Evolutionary conservation across 2,329 filamentous ascomycete genomes (phyloP), one percentile per base, ranked within the genome.

Genomic region (Onygenales sp.): DNA sequence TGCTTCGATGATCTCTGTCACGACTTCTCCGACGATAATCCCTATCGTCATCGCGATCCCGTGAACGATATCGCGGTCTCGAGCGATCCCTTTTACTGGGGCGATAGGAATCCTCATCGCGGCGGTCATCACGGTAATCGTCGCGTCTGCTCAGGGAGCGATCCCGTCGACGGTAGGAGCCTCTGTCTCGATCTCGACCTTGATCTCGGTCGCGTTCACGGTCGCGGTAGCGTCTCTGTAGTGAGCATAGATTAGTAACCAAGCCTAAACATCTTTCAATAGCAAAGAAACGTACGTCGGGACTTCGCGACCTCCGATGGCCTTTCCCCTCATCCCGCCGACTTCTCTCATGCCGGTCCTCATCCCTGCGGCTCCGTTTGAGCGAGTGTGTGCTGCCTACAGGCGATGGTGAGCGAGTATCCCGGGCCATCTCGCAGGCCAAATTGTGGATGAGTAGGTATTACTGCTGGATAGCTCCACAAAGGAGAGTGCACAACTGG

Each of bases 331-430:
- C 76, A 64, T 79, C 77, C 60, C 75, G 72, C 43, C 76, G 70
- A 61, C 71, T 75, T 64, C 73, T 72, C 50, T 79, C 77, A 63
- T 74, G 69, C 58, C 77, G 73, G 63, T 76, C 71, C 67, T 79
- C 73, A 61, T 77, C 78, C 70, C 77, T 75, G 64, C 76, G 74
- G 63, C 63, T 72, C 57, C 83, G 81, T 75, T 82, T 86, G 75
- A 83, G 84, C 67, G 84, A 82, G 72, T 81, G 79, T 69, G 87
- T 84, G 79, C 86, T 89, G 83, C 86, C 87, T 90, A 85, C 84
- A 85, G 86, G 86, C 84, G 86, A 89, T 87, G 87, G 88, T 91
- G 87, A 92, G 87, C 87, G 79, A 77, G 76, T 76, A 72, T 80
- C 78, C 76, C 78, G 77, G 76, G 76, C 77, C 78, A 81, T 81